These are phyloP conservation scores for Betula pendula DNA, from an alignment of 306 rosid genomes.

Conservation along the genomic window DNA sequence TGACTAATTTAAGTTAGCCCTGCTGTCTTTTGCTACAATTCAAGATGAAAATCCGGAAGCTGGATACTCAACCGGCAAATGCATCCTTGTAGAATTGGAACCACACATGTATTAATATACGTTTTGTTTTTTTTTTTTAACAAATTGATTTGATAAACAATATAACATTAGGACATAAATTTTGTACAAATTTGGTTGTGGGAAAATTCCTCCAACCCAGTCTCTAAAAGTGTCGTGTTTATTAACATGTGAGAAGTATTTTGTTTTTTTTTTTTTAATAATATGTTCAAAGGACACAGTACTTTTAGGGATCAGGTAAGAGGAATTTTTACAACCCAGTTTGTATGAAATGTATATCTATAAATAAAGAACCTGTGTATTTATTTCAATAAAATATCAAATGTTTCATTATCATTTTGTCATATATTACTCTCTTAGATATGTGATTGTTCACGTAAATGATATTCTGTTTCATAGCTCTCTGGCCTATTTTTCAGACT, in stretches of 20 bases:
- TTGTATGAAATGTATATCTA: too few relatives aligned
- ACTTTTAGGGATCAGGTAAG: too few relatives aligned
- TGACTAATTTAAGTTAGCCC: constrained; percentile 42
- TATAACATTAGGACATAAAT: too few relatives aligned
- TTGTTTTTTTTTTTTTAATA: too few relatives aligned
- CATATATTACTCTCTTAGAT: not conserved
- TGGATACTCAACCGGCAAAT: not conserved
- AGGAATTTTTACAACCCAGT: too few relatives aligned
- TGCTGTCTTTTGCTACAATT: constrained; percentile 4
- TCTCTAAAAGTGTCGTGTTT: too few relatives aligned
- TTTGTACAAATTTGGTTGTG: too few relatives aligned
- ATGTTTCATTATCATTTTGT: not conserved
- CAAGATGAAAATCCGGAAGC: constrained; percentile 23
- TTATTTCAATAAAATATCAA: not conserved
- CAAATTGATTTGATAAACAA: too few relatives aligned
- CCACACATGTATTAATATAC: not conserved
- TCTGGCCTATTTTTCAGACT: not conserved
- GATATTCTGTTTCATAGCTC: not conserved
- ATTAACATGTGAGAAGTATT: too few relatives aligned
- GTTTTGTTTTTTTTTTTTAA: not conserved
- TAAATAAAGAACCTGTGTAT: not conserved
- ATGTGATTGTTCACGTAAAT: not conserved
- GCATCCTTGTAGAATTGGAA: not conserved
- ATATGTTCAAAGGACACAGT: too few relatives aligned
- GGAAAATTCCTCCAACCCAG: too few relatives aligned